Evolutionary conservation across 805 yeast species (phyloP), one percentile per base, ranked within the genome.

Genomic region (Candida sonorensis): DNA sequence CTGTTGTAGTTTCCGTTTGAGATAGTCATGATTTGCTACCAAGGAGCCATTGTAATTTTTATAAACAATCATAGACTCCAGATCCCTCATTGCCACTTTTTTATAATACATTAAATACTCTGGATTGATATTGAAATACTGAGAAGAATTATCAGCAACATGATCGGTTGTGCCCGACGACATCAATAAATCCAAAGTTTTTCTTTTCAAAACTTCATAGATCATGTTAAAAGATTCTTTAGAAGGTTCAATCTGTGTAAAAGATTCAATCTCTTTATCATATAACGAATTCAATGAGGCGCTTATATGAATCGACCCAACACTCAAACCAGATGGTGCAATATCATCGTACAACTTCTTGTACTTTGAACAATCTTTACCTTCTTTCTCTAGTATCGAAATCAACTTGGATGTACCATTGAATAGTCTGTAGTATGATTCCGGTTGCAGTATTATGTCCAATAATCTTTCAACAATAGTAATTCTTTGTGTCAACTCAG

Each of bases 11-110:
- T 45, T 46, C 5, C 50, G 40, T 5, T 35, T 25, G 10, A 45
- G 21, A 28, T 42, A 44, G 15, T 31, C 41, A 27, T 33, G 35
- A 8, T 36, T 21, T 4, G 35, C 12, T 9, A 34, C 31, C 16
- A 49, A 21, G 14, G 33, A 36, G 30, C 39, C 36, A 27, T 50
- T 51, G 21, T 43, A 48, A 16, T 35, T 37, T 22, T 48, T 46
- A 32, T 31, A 45, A 10, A 42, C 29, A 16, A 51, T 29, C 29
- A 42, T 20, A n/a, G 24, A 18, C 21, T 45, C 41, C 11, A 51
- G 20, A 16, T 49, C 51, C 17, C 37, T 34, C 10, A 48, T 16
- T 8, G 44, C 32, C 5, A 38, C 21, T 10, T 29, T 31, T 21
- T 33, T 44, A 27, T 39, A 38, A 12, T 27, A 39, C 1, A 17